These are phyloP conservation scores for Sporothrix schenckii DNA, from an alignment of 2,329 filamentous ascomycete species.

Conservation along the genomic window DNA sequence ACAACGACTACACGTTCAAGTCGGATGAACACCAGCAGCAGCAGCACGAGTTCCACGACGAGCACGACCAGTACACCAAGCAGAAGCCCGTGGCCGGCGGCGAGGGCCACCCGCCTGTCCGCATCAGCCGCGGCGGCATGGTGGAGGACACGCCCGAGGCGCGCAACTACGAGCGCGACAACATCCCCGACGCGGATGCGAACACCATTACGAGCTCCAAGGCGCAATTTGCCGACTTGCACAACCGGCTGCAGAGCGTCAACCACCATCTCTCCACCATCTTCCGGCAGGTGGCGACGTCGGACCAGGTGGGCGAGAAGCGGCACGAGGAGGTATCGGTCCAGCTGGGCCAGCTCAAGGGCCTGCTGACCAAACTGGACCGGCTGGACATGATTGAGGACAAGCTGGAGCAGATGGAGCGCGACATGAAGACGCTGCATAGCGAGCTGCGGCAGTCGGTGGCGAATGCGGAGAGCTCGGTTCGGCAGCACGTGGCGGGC, in stretches of 20 bases:
- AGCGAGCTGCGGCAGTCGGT: constrained; percentile 56
- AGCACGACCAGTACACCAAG: constrained; percentile 35
- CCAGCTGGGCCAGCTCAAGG: constrained; percentile 53
- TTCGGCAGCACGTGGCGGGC: constrained; percentile 54
- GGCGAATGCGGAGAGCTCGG: constrained; percentile 55
- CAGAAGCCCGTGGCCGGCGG: constrained; percentile 30
- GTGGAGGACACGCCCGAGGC: constrained; percentile 30
- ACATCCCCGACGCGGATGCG: constrained; percentile 53
- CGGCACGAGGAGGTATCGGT: constrained; percentile 59
- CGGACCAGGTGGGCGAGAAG: constrained; percentile 57
- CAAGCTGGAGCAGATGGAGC: constrained; percentile 57
- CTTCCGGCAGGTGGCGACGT: constrained; percentile 58
- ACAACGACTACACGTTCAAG: constrained; percentile 42
- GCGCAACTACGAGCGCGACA: constrained; percentile 41
- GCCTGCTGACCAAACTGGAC: constrained; percentile 51
- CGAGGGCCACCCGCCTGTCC: constrained; percentile 24
- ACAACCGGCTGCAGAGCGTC: constrained; percentile 76
- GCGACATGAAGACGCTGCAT: constrained; percentile 62
- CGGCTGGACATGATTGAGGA: constrained; percentile 48
- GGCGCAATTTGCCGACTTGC: constrained; percentile 78
- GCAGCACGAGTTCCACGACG: constrained; percentile 31
- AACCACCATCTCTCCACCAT: constrained; percentile 69
- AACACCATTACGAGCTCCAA: constrained; percentile 54
- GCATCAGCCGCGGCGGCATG: constrained; percentile 22
- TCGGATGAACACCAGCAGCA: constrained; percentile 35